Evolutionary conservation across 108 stramenopile species (phyloP).

Genomic region (Tribonema minus): DNA sequence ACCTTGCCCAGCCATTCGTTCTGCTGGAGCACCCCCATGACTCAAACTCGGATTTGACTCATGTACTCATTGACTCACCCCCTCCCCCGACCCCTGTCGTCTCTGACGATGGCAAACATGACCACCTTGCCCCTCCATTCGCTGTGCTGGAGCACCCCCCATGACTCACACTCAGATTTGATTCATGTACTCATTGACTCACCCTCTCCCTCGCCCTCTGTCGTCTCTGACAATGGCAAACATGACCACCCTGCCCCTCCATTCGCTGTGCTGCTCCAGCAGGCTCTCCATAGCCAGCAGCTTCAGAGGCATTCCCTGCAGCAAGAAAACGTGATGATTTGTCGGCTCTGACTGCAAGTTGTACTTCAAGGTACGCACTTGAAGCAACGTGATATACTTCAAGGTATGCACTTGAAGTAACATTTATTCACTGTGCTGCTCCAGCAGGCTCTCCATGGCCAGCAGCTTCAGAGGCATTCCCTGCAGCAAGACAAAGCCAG

Average conservation of each 20-base stretch:
- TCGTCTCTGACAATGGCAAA: slow-evolving; percentile 22
- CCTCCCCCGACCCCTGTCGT: slow-evolving; percentile 22
- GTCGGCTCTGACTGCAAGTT: no score
- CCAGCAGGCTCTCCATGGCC: slow-evolving; percentile 29
- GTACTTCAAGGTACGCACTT: no score
- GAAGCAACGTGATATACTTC: no score
- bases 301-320: slow-evolving; percentile 33
- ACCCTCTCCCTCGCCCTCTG: slow-evolving; percentile 22
- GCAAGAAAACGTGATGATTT: no score
- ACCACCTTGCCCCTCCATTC: slow-evolving; percentile 13
- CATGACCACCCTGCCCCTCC: slow-evolving; percentile 17
- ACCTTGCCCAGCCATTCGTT: slow-evolving; percentile 10
- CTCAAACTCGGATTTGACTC: no score
- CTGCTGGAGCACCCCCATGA: slow-evolving; percentile 5
- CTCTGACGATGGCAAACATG: slow-evolving; percentile 19
- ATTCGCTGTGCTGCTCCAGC: slow-evolving; percentile 9
- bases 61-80: no score
- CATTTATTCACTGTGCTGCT: no score
- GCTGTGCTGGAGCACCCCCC: no score
- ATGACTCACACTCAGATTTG: no score
- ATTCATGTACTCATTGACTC: no score
- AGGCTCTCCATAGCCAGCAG: slow-evolving; percentile 32
- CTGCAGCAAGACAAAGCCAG: background rate
- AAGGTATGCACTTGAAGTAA: no score
- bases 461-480: slow-evolving; percentile 35